These are phyloP conservation scores for Claviceps lovelessii DNA, from an alignment of 2,329 filamentous ascomycete species.

Conservation along the genomic window DNA sequence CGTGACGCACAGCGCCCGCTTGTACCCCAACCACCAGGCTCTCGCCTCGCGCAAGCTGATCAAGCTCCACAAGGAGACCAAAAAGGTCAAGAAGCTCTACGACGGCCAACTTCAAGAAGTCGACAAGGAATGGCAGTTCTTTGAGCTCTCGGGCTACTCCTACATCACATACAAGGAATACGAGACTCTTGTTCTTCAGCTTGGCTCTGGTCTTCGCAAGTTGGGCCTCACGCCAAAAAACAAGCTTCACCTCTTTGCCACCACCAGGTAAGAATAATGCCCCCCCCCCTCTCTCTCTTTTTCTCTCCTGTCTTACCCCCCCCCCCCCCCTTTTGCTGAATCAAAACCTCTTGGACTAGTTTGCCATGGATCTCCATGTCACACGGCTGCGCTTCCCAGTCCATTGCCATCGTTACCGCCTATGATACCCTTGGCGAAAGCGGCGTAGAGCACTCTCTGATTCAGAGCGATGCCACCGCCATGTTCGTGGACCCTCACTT, in stretches of 20 bases:
- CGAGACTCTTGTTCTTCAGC: constrained; percentile 50
- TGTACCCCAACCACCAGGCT: constrained; percentile 48
- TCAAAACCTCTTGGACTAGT: constrained; percentile 25
- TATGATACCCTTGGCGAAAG: constrained; percentile 84
- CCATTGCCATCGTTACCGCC: constrained; percentile 80
- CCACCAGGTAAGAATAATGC: constrained; percentile 48
- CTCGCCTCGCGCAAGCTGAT: constrained; percentile 61
- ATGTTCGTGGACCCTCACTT: constrained; percentile 83
- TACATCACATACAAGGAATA: constrained; percentile 73
- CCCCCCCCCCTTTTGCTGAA: neutral
- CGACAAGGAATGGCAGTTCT: constrained; percentile 85
- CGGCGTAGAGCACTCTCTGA: constrained; percentile 72
- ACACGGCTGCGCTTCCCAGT: constrained; percentile 66
- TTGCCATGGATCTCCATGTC: constrained; percentile 73
- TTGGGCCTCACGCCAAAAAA: constrained; percentile 55
- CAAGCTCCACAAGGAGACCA: constrained; percentile 66
- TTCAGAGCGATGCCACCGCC: constrained; percentile 63
- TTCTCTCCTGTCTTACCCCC: too few relatives aligned
- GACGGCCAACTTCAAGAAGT: constrained; percentile 67
- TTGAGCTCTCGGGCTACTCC: constrained; percentile 64
- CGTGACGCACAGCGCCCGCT: constrained; percentile 50
- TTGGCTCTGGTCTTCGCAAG: constrained; percentile 60
- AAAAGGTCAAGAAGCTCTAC: constrained; percentile 78
- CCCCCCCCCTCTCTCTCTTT: neutral
- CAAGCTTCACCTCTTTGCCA: constrained; percentile 67